Evolutionary conservation across 2,329 filamentous ascomycete species (phyloP), one percentile per base, ranked within the genome.

Genomic region (Scedosporium boydii): DNA sequence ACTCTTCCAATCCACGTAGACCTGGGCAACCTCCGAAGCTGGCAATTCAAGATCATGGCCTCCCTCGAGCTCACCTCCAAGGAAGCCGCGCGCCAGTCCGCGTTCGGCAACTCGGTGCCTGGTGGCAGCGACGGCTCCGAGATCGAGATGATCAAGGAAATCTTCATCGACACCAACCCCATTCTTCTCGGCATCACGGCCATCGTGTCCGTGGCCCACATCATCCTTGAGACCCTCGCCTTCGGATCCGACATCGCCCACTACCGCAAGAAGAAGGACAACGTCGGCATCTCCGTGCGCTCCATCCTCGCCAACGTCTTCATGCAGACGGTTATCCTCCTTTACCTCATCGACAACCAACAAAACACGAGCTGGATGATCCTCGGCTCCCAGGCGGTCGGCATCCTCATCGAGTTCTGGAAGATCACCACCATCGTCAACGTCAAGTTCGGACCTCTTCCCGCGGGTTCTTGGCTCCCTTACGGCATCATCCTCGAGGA

Each of bases 301-400:
- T 96, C 93, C 38, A 99, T 99, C 70, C 80, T 99, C 63, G 92
- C 91, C 73, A 99, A 98, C 71, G 93, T 98, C 65, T 93, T 98
- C 75, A 99, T 99, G 95, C 95, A 99, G 76, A 75, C 83, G 6
- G 83, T 98, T 71, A 97, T 99, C 75, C 96, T 99, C 83, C 82
- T 99, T 56, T 99, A 99, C 76, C 84, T 99, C 34, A 79, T 99
- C 69, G 95, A 99, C 78, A 98, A 99, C 79, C 96, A 92, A 67
- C 92, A 97, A 63, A 96, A 95, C 74, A 99, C 95, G 0, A 96
- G 90, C 66, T 99, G 93, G 93, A 98, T 99, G 92, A 98, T 99
- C 69, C 80, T 99, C 21, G 92, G 93, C 59, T 89, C 91, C 10
- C 95, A 99, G 77, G 95, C 89, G 21, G 86, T 96, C 65, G 92